Base-by-base conservation (phyloP, 306 rosid species). In the Hylodesmum podocarpum region DNA sequence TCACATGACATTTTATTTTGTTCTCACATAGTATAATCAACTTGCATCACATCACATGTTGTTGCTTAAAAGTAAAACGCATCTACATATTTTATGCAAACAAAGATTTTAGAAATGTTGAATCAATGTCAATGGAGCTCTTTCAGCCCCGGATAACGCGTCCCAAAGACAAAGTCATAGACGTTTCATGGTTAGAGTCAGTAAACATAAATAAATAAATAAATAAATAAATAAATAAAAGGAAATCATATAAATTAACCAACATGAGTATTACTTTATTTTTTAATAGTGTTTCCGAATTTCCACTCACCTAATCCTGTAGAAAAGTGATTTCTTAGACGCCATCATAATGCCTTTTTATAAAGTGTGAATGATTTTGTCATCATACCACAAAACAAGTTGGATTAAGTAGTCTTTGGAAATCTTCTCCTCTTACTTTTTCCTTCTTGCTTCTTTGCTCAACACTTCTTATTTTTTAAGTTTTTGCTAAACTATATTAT, bases 121-220 rank as follows among this genome's bases (percentile, higher is more conserved):
- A 19, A 57, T 78, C 50, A 53, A 10, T 15, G 54, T 82, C 62
- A 64, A 22, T 7, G 22, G 31, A 22, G 70, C 41, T 15, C 66
- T 47, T 58, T 58, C 71, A 16, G 61, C 76, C 24, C 31, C 54
- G 1, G 1, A 12, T 19, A 63, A 64, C 43, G 75, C 59, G 51
- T 40, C 47, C 68, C 16, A 21, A 25, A 53, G 76, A 65, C 34
- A 34, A 36, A 37, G 71, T 77, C 53, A 54, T 34, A 63, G 72
- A 46, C 8, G 8, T 16, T 13, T 41, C 33, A 19, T 59, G 28
- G 28, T 39, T 47, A 69, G 9, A 68, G 18, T 44, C 24, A 8
- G 2, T 8, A 16, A 3, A 41, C 25, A 43, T 6, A 25, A 50
- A 5, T n/a, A n/a, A n/a, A n/a, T n/a, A n/a, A n/a, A n/a, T n/a